phyloP scores from a whole-genome alignment of 208 protist species.

The Naegleria lovaniensis region DNA sequence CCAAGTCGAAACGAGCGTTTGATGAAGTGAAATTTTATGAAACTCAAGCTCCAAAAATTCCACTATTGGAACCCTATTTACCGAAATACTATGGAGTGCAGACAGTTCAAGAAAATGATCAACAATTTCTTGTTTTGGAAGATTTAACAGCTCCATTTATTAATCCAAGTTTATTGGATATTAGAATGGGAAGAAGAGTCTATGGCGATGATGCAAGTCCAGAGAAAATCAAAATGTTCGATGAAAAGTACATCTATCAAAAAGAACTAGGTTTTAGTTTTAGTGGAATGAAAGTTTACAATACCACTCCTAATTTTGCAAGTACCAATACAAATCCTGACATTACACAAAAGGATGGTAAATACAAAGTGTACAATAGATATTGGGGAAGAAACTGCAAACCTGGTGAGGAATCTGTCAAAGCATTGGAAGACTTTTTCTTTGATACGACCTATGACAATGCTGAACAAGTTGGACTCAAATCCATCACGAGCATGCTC shows the following conservation, averaged over 20 bases:
- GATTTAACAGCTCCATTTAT: not conserved
- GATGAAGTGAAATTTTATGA: not conserved
- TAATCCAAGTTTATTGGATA: not conserved
- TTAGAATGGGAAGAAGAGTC: not conserved
- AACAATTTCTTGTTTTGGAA: not conserved
- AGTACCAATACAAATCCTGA: not conserved
- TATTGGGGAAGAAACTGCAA: not conserved
- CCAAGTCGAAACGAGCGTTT: not conserved
- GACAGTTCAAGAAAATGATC: not conserved
- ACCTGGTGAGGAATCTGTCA: not conserved
- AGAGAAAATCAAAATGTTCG: not conserved
- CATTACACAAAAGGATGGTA: not conserved
- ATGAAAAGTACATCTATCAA: not conserved
- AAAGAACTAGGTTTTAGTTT: not conserved
- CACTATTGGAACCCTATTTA: not conserved
- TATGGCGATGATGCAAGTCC: not conserved
- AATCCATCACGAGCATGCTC: not conserved
- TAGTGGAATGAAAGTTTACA: not conserved
- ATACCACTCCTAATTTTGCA: not conserved
- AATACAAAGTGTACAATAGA: not conserved
- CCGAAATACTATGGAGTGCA: not conserved
- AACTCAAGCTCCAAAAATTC: not conserved
- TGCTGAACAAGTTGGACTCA: not conserved
- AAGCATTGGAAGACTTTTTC: not conserved
- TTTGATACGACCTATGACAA: not conserved